Evolutionary conservation across 1,284 basidiomycete genomes (phyloP).

Genomic region (Cutaneotrichosporon dermatis): DNA sequence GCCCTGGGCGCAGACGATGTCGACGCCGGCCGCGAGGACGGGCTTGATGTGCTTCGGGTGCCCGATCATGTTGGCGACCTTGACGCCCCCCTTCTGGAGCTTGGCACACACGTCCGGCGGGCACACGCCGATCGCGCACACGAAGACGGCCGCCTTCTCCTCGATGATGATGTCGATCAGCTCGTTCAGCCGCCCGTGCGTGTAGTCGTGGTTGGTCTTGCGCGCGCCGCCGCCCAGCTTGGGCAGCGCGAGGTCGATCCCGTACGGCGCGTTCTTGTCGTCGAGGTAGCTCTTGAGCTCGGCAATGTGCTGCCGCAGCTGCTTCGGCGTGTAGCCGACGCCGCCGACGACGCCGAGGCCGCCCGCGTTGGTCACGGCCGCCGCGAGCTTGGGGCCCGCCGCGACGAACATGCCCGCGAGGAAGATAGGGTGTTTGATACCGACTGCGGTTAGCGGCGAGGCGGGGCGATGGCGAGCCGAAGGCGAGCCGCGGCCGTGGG

Average conservation of each 20-base stretch:
- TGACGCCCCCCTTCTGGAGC: conserved; percentile 73
- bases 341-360: conserved; percentile 70
- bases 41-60: conserved; percentile 79
- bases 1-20: conserved; percentile 82
- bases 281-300: conserved; percentile 65
- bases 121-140: conserved; percentile 74
- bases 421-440: conserved; percentile 78
- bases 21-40: conserved; percentile 72
- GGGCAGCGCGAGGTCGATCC: conserved; percentile 79
- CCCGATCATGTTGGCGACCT: conserved; percentile 81
- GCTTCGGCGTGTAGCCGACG: conserved; percentile 36
- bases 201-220: conserved; percentile 66
- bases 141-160: conserved; percentile 74
- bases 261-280: conserved; percentile 60
- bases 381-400: conserved; percentile 75
- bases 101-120: conserved; percentile 66
- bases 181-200: conserved; percentile 64
- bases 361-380: conserved; percentile 69
- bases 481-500: background rate
- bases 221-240: conserved; percentile 74
- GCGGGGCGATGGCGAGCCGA: background rate
- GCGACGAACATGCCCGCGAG: conserved; percentile 82
- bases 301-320: conserved; percentile 58
- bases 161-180: conserved; percentile 83
- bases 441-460: conserved; percentile 48